These are phyloP conservation scores for Linanthus parryae DNA, from an alignment of 148 eudicot genomes.

Conservation along the genomic window DNA sequence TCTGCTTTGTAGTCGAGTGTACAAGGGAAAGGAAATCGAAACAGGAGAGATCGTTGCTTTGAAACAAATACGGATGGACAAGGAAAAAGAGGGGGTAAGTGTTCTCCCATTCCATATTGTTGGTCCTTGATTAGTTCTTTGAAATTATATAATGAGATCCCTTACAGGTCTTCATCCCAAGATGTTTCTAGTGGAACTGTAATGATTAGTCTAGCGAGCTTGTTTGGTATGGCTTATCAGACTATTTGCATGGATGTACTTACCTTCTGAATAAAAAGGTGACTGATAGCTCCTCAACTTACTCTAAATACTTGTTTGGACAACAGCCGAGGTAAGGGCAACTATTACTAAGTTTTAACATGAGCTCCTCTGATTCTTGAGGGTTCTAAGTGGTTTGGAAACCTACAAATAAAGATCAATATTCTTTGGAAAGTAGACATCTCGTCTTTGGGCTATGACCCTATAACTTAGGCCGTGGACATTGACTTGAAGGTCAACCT, in stretches of 20 bases:
- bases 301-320: not conserved
- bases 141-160: too few species aligned
- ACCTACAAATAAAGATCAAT: too few species aligned
- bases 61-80: conserved; percentile 46
- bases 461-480: too few species aligned
- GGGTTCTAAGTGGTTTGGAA: not conserved
- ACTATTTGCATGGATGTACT: not conserved
- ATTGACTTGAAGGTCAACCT: too few species aligned
- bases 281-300: not conserved
- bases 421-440: too few species aligned
- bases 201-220: not conserved
- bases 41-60: conserved; percentile 44
- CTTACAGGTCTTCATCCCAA: too few species aligned
- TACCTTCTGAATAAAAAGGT: not conserved
- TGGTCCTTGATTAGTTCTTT: not conserved
- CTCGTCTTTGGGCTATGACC: too few species aligned
- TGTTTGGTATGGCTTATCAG: not conserved
- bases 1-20: conserved; percentile 33
- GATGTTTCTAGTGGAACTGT: not conserved
- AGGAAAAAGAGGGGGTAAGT: conserved; percentile 43
- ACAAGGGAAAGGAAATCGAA: conserved; percentile 30
- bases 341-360: not conserved
- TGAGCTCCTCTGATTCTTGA: not conserved
- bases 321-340: not conserved
- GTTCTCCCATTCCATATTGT: not conserved